Evolutionary conservation across 1,284 basidiomycete genomes (phyloP).

Genomic region (Wallemia mellicola): DNA sequence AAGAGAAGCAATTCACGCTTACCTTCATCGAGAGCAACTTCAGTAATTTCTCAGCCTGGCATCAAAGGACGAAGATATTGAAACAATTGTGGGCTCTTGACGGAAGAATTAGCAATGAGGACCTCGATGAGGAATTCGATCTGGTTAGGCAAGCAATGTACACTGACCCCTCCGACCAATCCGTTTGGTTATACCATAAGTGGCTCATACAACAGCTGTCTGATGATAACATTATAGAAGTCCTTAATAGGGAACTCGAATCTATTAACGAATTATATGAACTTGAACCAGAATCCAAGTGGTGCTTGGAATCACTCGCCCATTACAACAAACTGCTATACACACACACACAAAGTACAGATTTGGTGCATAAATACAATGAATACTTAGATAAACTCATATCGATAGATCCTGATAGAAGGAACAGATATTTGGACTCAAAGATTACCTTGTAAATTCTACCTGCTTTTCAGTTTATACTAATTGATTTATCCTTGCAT

Average conservation of each 20-base stretch:
- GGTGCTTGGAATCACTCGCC: conserved; percentile 77
- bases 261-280: conserved; percentile 61
- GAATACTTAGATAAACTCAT: not conserved
- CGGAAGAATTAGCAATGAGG: conserved; percentile 18
- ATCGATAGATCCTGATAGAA: not conserved
- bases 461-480: not conserved
- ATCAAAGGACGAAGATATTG: conserved; percentile 67
- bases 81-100: conserved; percentile 32
- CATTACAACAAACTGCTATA: conserved; percentile 34
- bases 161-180: conserved; percentile 85
- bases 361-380: conserved; percentile 4
- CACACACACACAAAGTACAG: conserved; percentile 7
- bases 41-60: conserved; percentile 97
- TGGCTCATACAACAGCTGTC: conserved; percentile 49
- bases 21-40: conserved; percentile 81
- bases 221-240: conserved; percentile 6
- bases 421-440: not conserved
- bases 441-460: not conserved
- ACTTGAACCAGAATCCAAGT: conserved; percentile 77
- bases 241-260: conserved; percentile 45
- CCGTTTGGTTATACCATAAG: conserved; percentile 90
- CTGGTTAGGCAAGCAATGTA: conserved; percentile 79
- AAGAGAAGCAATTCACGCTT: conserved; percentile 50
- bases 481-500: not conserved
- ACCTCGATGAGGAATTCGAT: conserved; percentile 38